Conservation (phyloP, 768 basidiomycete genomes). For the Suillus plorans region DNA sequence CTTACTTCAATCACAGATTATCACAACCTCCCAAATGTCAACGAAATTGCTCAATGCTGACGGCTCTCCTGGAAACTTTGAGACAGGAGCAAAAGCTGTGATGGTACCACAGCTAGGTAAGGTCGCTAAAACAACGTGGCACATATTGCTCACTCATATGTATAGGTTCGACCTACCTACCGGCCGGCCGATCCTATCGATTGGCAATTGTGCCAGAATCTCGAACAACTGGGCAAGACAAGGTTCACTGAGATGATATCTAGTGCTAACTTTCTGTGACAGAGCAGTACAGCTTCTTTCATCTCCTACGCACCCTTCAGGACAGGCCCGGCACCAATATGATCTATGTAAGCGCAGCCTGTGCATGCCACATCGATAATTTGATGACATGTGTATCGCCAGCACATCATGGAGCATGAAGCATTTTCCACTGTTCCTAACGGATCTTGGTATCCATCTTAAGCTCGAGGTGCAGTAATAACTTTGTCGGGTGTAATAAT, state of each 20-base stretch:
- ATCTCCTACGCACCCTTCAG: constrained; percentile 30
- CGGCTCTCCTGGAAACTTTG: constrained; percentile 64
- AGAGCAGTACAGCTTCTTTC: constrained; percentile 42
- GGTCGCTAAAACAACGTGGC: background rate
- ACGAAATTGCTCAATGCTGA: constrained; percentile 66
- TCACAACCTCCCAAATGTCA: constrained; percentile 67
- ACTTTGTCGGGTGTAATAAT: constrained; percentile 50
- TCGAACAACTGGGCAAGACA: constrained; percentile 40
- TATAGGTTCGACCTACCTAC: constrained; percentile 40
- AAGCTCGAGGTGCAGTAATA: constrained; percentile 19
- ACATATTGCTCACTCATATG: background rate
- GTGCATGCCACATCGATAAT: constrained; percentile 4
- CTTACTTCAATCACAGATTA: constrained; percentile 35
- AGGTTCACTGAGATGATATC: constrained; percentile 16
- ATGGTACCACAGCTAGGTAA: constrained; percentile 68
- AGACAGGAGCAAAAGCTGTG: constrained; percentile 59
- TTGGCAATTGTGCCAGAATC: constrained; percentile 41
- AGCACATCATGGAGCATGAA: constrained; percentile 1
- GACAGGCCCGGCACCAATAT: constrained; percentile 19
- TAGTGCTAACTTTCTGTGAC: constrained; percentile 16
- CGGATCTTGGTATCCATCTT: background rate
- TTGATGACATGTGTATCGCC: background rate
- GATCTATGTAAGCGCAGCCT: constrained; percentile 15
- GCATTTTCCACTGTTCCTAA: background rate
- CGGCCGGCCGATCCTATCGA: constrained; percentile 43